Conservation (phyloP, 345 rosid genomes). For the Salix udensis region DNA sequence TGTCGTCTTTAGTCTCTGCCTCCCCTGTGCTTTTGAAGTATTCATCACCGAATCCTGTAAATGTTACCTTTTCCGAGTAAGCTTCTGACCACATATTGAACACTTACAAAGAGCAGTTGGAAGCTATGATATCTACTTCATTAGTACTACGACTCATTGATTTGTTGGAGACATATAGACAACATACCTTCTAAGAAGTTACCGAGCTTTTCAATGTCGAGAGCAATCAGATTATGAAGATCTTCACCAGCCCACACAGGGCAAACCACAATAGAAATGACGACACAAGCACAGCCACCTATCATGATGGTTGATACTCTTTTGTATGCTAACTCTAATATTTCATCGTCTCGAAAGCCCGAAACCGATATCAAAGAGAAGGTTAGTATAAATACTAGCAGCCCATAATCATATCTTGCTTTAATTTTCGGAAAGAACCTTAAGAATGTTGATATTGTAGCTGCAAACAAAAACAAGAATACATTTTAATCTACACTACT, state of each 20-base stretch:
- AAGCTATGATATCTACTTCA: not conserved
- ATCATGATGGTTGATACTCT: slow-evolving; percentile 63
- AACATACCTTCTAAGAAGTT: slow-evolving; percentile 31
- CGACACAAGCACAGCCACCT: slow-evolving; percentile 43
- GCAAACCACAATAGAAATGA: slow-evolving; percentile 25
- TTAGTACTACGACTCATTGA: not conserved
- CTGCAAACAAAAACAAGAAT: slow-evolving; percentile 28
- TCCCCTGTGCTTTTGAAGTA: slow-evolving; percentile 33
- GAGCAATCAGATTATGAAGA: slow-evolving; percentile 32
- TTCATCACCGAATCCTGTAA: slow-evolving; percentile 58
- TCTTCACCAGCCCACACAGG: slow-evolving; percentile 42
- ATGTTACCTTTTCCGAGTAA: not conserved
- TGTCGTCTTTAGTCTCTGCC: slow-evolving; percentile 23
- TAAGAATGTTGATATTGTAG: slow-evolving; percentile 53
- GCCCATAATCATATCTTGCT: slow-evolving; percentile 81
- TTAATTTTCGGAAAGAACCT: slow-evolving; percentile 71
- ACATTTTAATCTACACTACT: not conserved
- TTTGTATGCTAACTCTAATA: slow-evolving; percentile 46
- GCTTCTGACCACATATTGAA: not conserved
- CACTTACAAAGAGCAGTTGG: not conserved
- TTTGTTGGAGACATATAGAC: not conserved
- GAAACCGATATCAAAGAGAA: slow-evolving; percentile 69
- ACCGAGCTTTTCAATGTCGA: slow-evolving; percentile 33
- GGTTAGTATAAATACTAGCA: slow-evolving; percentile 69
- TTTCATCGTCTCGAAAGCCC: slow-evolving; percentile 53